Evolutionary conservation across 768 basidiomycete genomes (phyloP), one percentile per base, ranked within the genome.

Genomic region (Wakefieldia striispora): DNA sequence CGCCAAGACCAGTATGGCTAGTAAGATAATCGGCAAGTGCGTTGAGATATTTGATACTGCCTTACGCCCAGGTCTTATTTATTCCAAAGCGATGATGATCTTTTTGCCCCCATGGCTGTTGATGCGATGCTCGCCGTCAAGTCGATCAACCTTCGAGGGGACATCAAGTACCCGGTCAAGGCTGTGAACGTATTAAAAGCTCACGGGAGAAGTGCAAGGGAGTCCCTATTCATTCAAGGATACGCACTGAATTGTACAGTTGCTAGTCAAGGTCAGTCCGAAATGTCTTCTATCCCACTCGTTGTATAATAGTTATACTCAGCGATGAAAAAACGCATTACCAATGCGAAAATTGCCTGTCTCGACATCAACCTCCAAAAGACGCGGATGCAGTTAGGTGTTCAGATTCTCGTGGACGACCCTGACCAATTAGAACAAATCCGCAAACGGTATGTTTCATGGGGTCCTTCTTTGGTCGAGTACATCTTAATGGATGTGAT

Each of bases 231-330:
- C 66, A 89, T 99, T 41, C 89, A 88, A 62, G 97, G 97, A 34
- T 99, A 98, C 72, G 97, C 97, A 31, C 72, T 99, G 53, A 99
- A 98, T 68, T 98, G 97, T 72, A 97, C 95, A 12, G 94, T 98
- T 36, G 94, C 97, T 2, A 95, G 92, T 70, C 97, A 99, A 81
- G 97, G 97, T 95, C 45, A 78, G 57, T 46, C n/a, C 35, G 33
- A 37, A 3, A 17, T 53, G 31, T 48, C 5, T 5, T 29, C 34
- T 24, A 12, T 13, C 40, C 26, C 16, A 21, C n/a, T 45, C 41
- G 17, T 48, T 16, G 24, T 42, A 24, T 58, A 34, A 59, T 37
- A 33, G 5, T 36, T 19, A 3, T 31, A 29, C 27, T 12, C 54
- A 98, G 97, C 95, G 4, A 99, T 99, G 97, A 98, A 95, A 73